phyloP scores from a whole-genome alignment of 441 rosid genomes.

The Arabidopsis lyrata region DNA sequence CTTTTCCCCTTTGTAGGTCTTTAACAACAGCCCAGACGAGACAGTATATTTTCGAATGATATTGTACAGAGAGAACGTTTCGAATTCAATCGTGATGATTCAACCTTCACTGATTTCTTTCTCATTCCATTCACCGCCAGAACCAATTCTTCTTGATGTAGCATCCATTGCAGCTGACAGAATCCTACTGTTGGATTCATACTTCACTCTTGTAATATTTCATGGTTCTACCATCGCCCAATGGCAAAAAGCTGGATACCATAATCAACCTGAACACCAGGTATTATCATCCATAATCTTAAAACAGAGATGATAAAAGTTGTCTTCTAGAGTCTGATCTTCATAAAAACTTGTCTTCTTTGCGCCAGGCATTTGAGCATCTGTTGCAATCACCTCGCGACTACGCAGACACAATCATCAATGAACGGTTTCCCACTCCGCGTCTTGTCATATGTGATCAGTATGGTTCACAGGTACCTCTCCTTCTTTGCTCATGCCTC shows the following conservation, averaged over 20 bases:
- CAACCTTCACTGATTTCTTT: constrained; percentile 95
- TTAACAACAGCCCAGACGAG: constrained; percentile 96
- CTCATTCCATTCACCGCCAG: constrained; percentile 87
- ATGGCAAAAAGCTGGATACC: constrained; percentile 97
- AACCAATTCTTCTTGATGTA: constrained; percentile 87
- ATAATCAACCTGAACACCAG: constrained; percentile 88
- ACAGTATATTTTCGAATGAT: constrained; percentile 94
- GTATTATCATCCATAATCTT: constrained; percentile 49
- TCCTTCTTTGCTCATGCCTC: neutral
- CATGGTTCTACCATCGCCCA: constrained; percentile 96
- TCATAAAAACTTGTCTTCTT: constrained; percentile 11
- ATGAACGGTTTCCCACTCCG: constrained; percentile 88
- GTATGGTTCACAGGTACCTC: constrained; percentile 90
- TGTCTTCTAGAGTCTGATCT: neutral
- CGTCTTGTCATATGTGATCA: constrained; percentile 92
- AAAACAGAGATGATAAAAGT: neutral
- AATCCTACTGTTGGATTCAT: constrained; percentile 86
- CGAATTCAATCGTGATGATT: constrained; percentile 92
- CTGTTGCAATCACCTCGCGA: constrained; percentile 79
- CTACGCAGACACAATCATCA: constrained; percentile 63
- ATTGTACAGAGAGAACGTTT: constrained; percentile 83
- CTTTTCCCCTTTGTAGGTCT: constrained; percentile 63
- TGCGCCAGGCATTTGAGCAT: constrained; percentile 69
- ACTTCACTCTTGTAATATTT: constrained; percentile 85
- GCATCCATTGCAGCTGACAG: constrained; percentile 90